Evolutionary conservation across 2,329 filamentous ascomycete genomes (phyloP), one percentile per base, ranked within the genome.

Genomic region (Bipolaris oryzae): DNA sequence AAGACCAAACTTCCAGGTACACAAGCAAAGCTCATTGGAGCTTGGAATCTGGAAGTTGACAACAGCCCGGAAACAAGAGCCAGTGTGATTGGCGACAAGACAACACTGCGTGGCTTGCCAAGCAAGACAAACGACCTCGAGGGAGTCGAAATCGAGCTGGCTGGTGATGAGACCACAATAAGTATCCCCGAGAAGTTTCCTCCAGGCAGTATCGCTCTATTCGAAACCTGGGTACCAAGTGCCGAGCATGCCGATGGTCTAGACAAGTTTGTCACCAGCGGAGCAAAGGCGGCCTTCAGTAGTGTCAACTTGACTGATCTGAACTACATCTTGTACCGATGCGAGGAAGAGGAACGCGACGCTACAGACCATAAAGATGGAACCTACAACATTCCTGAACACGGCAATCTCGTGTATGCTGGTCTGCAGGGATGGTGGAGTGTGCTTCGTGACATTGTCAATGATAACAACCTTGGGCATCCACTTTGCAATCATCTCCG

Each of bases 351-450:
- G 75, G 96, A 91, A 76, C 85, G 86, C 45, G 92, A 95, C 65
- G 86, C 85, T 6, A 96, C 90, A 62, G 84, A 84, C 49, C 91
- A 92, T 3, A 84, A 85, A 57, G 91, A 97, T 73, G 94, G 95
- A n/a, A 88, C 88, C 7, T 99, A 98, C 77, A 85, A 88, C 50
- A 89, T 99, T 62, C 95, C 95, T 1, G 88, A 88, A 1, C 82
- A 92, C 71, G 94, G 93, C 2, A 87, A 89, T 57, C 84, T 97
- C 39, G 91, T 97, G 2, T 99, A 98, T 75, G 94, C 94, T 58
- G 95, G 95, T 58, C 83, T 99, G n/a, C 95, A 99, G 75, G 96
- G 96, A 35, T 99, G 95, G 94, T 96, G 94, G 92, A 97, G 92
- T 73, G 81, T 96, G 0, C 80, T 99, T 39, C 89, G 92, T 67